Evolutionary conservation across 306 rosid genomes (phyloP), one percentile per base, ranked within the genome.

Genomic region (Canavalia gladiata): DNA sequence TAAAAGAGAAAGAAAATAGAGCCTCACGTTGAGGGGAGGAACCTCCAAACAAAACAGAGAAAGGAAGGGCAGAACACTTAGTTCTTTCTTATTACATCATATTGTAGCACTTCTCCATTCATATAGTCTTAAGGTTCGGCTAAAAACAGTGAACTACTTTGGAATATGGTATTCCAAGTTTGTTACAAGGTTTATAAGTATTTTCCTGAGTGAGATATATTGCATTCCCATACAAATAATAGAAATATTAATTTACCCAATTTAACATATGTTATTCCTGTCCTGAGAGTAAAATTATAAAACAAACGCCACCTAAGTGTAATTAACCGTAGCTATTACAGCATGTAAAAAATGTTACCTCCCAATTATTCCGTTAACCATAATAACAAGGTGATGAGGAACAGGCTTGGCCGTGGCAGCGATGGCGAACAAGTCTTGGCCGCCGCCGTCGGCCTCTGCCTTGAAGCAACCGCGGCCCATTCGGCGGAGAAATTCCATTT

Each of bases 351-450:
- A 68, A 50, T 3, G 11, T 4, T 79, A 91, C 97, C 97, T 91
- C 54, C 97, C 97, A 75, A 88, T 80, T 6, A 93, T 85, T n/a
- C 97, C 97, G 76, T 93, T 93, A 84, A 93, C 97, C 97, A 93
- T 93, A 47, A 93, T 81, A 51, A 93, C 94, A 29, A 93, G 97
- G 82, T 93, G 97, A 50, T 81, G 82, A 5, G 92, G 90, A 4
- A 54, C 77, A 1, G 84, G 82, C 34, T 78, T 64, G 33, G 72
- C 42, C 8, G 43, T 37, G 8, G 63, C 37, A 30, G 71, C 39
- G 12, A 64, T 74, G 4, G 50, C 66, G 35, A 87, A 86, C 30
- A 87, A 6, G 33, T 89, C 92, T 73, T 81, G 87, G 41, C 86
- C 91, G 41, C 71, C 78, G 77, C 83, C 49, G 42, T 87, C 90